A percentile compares a stretch with the other conserved stretches of the same genome.
Conservation (phyloP, 345 rosid genomes). For the Citrus unshiu region DNA sequence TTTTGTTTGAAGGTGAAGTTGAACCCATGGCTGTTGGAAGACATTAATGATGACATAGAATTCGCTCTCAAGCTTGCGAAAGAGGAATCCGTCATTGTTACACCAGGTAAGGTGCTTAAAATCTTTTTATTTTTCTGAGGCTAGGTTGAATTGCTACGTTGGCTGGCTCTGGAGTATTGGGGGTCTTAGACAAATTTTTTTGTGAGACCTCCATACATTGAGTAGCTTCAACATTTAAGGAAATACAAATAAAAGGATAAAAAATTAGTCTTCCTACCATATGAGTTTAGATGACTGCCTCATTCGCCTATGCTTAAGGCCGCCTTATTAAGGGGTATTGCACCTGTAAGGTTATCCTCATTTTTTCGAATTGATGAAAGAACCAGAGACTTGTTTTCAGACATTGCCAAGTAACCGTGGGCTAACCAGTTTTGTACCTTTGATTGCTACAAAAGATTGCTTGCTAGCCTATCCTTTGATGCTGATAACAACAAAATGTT, state of each 20-base stretch:
- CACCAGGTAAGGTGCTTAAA: constrained; percentile 47
- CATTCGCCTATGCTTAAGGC: too few relatives aligned
- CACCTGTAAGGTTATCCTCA: too few relatives aligned
- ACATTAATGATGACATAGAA: constrained; percentile 56
- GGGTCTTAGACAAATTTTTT: too few relatives aligned
- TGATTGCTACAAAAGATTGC: not conserved
- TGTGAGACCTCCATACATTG: too few relatives aligned
- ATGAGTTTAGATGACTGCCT: too few relatives aligned
- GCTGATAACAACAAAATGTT: constrained; percentile 17
- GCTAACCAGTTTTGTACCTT: not conserved
- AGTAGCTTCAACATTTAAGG: too few relatives aligned
- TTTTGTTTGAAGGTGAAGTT: constrained; percentile 47
- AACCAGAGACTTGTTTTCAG: constrained; percentile 16
- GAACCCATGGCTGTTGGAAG: constrained; percentile 49
- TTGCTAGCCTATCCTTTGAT: not conserved
- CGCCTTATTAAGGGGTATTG: too few relatives aligned
- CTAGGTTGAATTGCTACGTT: constrained; percentile 19
- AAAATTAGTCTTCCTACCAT: too few relatives aligned
- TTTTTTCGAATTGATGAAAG: too few relatives aligned
- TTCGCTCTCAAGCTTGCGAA: constrained; percentile 59
- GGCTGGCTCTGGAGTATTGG: too few relatives aligned
- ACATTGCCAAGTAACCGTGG: not conserved
- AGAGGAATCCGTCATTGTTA: constrained; percentile 68
- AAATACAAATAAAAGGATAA: too few relatives aligned
- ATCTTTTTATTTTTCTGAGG: not conserved